phyloP scores from a whole-genome alignment of 2,329 filamentous ascomycete genomes.

The Neobulgaria alba region DNA sequence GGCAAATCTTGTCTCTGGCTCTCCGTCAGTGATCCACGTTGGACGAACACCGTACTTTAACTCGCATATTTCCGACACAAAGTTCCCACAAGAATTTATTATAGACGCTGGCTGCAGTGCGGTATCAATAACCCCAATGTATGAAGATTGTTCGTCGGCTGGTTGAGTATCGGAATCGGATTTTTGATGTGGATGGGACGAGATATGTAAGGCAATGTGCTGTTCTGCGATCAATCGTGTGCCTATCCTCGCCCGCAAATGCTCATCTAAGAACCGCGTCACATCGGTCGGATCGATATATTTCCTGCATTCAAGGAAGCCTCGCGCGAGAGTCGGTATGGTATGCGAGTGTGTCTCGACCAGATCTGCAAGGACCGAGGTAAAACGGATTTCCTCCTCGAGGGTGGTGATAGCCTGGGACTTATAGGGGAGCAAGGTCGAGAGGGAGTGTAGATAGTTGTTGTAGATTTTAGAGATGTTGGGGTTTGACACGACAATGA shows the following conservation, averaged over 20 bases:
- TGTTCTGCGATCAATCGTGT: constrained; percentile 93
- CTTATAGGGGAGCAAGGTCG: constrained; percentile 74
- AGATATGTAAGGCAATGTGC: constrained; percentile 82
- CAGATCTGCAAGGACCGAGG: constrained; percentile 87
- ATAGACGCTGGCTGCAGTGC: constrained; percentile 72
- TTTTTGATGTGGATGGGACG: constrained; percentile 58
- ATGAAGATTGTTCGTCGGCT: constrained; percentile 47
- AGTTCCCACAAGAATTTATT: constrained; percentile 76
- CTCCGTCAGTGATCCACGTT: constrained; percentile 70
- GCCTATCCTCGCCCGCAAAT: constrained; percentile 87
- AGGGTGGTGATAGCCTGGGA: constrained; percentile 55
- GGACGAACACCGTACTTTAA: constrained; percentile 89
- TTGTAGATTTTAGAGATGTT: constrained; percentile 91
- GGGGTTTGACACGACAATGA: constrained; percentile 96
- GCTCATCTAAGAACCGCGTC: constrained; percentile 87
- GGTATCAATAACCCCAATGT: constrained; percentile 94
- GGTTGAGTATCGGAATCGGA: constrained; percentile 37
- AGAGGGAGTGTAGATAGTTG: constrained; percentile 91
- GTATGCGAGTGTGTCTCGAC: constrained; percentile 92
- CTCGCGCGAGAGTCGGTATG: constrained; percentile 82
- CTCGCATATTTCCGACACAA: constrained; percentile 94
- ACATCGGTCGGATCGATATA: constrained; percentile 79
- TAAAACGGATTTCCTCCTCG: constrained; percentile 85
- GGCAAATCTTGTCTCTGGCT: constrained; percentile 80
- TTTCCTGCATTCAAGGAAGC: constrained; percentile 85